These are phyloP conservation scores for Thermoascus crustaceus DNA, from an alignment of 2,329 filamentous ascomycete species.

Conservation along the genomic window DNA sequence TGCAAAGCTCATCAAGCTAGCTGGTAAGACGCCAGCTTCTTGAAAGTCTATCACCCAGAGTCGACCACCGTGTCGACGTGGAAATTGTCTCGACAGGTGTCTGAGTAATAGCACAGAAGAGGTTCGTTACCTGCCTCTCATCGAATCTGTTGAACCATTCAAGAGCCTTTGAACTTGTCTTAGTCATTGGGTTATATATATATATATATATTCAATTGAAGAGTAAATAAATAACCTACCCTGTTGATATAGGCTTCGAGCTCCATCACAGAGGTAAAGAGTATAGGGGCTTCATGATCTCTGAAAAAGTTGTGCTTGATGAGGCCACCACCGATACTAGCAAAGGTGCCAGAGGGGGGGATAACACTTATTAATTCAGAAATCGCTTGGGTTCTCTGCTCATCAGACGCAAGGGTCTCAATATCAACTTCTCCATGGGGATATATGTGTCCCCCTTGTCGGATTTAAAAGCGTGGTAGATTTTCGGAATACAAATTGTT, in stretches of 20 bases:
- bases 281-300: neutral
- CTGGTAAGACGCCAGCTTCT: neutral
- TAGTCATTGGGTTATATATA: neutral
- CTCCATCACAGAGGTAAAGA: neutral
- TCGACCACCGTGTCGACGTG: neutral
- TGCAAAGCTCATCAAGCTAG: neutral
- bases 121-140: too few species aligned
- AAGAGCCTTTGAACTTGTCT: neutral
- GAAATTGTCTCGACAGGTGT: neutral
- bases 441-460: constrained; percentile 2
- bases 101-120: neutral
- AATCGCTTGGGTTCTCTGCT: neutral
- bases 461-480: constrained; percentile 6
- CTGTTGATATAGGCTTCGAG: neutral
- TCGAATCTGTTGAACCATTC: too few species aligned
- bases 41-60: neutral
- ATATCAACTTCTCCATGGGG: constrained; percentile 6
- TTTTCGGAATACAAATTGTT: constrained; percentile 7
- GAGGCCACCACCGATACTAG: neutral
- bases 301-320: neutral
- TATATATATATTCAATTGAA: neutral
- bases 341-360: neutral
- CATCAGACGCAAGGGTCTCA: neutral
- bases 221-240: neutral
- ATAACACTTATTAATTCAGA: neutral